Evolutionary conservation across 2,329 filamentous ascomycete species (phyloP).

Genomic region (Bipolaris cookei): DNA sequence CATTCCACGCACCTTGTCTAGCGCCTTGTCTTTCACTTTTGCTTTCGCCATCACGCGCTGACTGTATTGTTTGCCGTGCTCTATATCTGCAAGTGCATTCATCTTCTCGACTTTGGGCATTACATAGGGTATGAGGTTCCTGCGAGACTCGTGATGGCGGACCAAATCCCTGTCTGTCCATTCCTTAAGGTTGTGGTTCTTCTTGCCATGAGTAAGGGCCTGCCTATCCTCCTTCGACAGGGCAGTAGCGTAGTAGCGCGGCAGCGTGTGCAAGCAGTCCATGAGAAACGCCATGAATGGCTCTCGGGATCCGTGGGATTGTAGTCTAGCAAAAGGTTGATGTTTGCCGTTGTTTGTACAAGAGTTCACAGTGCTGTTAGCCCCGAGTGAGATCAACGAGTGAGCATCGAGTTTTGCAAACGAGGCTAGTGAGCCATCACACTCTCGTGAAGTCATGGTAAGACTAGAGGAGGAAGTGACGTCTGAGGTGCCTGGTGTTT

Average conservation of each 20-base stretch:
- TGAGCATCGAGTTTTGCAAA: not conserved
- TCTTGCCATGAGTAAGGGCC: conserved; percentile 23
- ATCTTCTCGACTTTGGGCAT: conserved; percentile 16
- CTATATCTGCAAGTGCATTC: conserved; percentile 9
- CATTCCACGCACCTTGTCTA: conserved; percentile 18
- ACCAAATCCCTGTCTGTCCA: conserved; percentile 21
- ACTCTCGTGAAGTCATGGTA: too few relatives aligned
- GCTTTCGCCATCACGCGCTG: conserved; percentile 7
- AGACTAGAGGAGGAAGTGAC: not conserved
- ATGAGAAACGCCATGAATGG: conserved; percentile 6
- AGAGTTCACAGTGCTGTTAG: not conserved
- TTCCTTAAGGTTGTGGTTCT: conserved; percentile 28
- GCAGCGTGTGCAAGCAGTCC: conserved; percentile 1
- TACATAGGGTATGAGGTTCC: conserved; percentile 14
- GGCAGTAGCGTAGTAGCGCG: conserved; percentile 31
- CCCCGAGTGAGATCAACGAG: not conserved
- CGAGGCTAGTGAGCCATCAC: not conserved
- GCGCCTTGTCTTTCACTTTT: not conserved
- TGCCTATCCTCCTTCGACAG: conserved; percentile 24
- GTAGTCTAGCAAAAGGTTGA: not conserved
- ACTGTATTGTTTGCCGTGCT: conserved; percentile 19
- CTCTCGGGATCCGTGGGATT: too few relatives aligned
- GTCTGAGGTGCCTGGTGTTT: not conserved
- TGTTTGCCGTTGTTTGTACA: conserved; percentile 4
- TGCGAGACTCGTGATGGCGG: conserved; percentile 16